A percentile compares a stretch with the other conserved stretches of the same genome.
phyloP scores from a whole-genome alignment of 495 filamentous ascomycete species.

The Trypethelium eluteriae region DNA sequence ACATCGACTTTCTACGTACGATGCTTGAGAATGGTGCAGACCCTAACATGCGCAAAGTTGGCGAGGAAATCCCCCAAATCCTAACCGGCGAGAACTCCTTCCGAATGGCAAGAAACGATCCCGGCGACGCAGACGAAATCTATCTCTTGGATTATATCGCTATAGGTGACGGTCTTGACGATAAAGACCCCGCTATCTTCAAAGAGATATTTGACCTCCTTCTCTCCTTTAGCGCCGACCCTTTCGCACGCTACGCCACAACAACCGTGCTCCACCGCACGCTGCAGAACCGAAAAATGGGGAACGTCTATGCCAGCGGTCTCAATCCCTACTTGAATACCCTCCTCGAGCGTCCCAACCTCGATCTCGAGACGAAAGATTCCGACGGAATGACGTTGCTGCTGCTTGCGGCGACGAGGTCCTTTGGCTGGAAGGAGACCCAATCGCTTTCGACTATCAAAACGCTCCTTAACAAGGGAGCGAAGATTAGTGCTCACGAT shows the following conservation, averaged over 20 bases:
- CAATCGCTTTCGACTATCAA: neutral
- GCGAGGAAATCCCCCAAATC: neutral
- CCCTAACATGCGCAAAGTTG: neutral
- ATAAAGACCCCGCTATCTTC: neutral
- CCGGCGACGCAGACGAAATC: neutral
- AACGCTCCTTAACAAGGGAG: neutral
- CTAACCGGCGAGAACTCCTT: neutral
- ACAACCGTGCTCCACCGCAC: neutral
- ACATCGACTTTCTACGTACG: neutral
- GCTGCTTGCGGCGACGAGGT: neutral
- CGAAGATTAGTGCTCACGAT: neutral
- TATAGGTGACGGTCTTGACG: neutral
- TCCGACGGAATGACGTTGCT: neutral
- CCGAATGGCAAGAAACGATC: neutral
- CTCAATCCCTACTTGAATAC: neutral
- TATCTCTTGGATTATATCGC: neutral
- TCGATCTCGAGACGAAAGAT: neutral
- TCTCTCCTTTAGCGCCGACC: neutral
- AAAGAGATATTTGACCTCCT: neutral
- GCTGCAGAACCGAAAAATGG: neutral
- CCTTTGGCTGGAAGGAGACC: neutral
- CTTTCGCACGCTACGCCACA: neutral
- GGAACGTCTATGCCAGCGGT: neutral
- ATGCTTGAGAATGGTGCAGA: neutral
- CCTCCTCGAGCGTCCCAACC: neutral